phyloP scores from a whole-genome alignment of 2,329 filamentous ascomycete species.

The Colletotrichum kahawae region DNA sequence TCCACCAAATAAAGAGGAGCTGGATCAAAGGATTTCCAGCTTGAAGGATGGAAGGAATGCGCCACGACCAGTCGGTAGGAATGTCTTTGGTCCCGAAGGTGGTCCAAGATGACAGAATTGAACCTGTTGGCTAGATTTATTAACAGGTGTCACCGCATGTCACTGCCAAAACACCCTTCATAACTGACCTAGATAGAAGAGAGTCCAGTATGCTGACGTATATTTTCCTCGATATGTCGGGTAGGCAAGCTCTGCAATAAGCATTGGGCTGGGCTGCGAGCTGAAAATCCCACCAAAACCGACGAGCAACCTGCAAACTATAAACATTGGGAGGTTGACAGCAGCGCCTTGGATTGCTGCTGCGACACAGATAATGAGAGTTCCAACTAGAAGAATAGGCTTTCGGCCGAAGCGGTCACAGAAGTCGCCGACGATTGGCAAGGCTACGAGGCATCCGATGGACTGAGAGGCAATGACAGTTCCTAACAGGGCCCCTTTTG shows the following conservation, averaged over 20 bases:
- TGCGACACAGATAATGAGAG: slow-evolving; percentile 31
- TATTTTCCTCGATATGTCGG: slow-evolving; percentile 37
- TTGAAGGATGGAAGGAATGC: slow-evolving; percentile 31
- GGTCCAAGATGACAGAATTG: slow-evolving; percentile 32
- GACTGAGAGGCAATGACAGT: slow-evolving; percentile 41
- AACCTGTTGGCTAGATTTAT: neutral
- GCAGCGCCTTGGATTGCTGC: slow-evolving; percentile 37
- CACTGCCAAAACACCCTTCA: neutral
- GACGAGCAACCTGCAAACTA: slow-evolving; percentile 34
- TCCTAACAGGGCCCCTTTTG: slow-evolving; percentile 37
- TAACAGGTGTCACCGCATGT: too few relatives aligned
- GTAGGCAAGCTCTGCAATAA: slow-evolving; percentile 38
- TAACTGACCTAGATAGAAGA: slow-evolving; percentile 20
- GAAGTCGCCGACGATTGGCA: slow-evolving; percentile 38
- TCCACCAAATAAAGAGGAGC: slow-evolving; percentile 24
- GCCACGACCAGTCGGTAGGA: slow-evolving; percentile 28
- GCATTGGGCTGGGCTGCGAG: slow-evolving; percentile 34
- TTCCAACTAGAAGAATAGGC: slow-evolving; percentile 38
- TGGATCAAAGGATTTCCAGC: slow-evolving; percentile 26
- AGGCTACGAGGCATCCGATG: slow-evolving; percentile 40
- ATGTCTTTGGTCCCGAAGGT: slow-evolving; percentile 32
- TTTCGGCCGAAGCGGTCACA: slow-evolving; percentile 46
- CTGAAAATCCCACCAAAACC: slow-evolving; percentile 36
- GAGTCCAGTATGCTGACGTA: slow-evolving; percentile 37
- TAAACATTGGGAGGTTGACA: slow-evolving; percentile 30